A percentile compares a stretch with the other conserved stretches of the same genome.
These are phyloP conservation scores for Cladorrhinum samala DNA, from an alignment of 495 filamentous ascomycete genomes.

Conservation along the genomic window DNA sequence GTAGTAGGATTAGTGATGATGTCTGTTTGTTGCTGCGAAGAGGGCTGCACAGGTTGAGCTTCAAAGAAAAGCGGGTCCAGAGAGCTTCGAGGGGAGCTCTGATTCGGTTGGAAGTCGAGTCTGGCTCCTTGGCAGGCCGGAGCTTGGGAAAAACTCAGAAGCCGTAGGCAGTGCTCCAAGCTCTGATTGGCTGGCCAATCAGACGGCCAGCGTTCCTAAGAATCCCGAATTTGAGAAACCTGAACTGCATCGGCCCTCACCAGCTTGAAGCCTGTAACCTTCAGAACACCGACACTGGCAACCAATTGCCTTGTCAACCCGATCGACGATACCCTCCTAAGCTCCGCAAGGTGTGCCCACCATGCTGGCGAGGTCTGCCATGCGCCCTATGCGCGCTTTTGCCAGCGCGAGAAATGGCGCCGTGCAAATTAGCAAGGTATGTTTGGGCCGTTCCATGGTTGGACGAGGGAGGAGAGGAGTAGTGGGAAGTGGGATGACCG, in stretches of 20 bases:
- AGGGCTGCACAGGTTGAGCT: too few relatives aligned
- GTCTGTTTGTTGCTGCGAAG: background rate
- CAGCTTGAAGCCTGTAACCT: slow-evolving; percentile 23
- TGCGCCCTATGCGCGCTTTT: slow-evolving; percentile 74
- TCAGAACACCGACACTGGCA: slow-evolving; percentile 32
- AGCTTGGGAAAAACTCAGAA: slow-evolving; percentile 22
- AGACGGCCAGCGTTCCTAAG: slow-evolving; percentile 31
- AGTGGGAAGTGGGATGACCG: too few relatives aligned
- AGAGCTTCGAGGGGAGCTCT: background rate
- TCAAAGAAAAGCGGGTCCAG: background rate
- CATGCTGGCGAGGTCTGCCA: slow-evolving; percentile 82
- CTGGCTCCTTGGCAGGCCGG: background rate
- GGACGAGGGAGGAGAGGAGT: background rate
- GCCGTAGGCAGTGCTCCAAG: slow-evolving; percentile 10
- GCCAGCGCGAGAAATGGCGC: slow-evolving; percentile 61
- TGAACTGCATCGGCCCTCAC: slow-evolving; percentile 27
- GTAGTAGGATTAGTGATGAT: background rate
- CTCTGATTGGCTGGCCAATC: slow-evolving; percentile 25
- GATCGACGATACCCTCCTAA: slow-evolving; percentile 29
- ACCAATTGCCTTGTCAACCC: slow-evolving; percentile 35
- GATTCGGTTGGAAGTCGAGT: background rate
- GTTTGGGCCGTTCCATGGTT: slow-evolving; percentile 22
- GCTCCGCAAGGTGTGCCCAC: slow-evolving; percentile 46
- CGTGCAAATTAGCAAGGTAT: slow-evolving; percentile 55
- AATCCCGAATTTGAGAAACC: slow-evolving; percentile 36